These are phyloP conservation scores for Talaromyces proteolyticus DNA, from an alignment of 495 filamentous ascomycete genomes.

Conservation along the genomic window DNA sequence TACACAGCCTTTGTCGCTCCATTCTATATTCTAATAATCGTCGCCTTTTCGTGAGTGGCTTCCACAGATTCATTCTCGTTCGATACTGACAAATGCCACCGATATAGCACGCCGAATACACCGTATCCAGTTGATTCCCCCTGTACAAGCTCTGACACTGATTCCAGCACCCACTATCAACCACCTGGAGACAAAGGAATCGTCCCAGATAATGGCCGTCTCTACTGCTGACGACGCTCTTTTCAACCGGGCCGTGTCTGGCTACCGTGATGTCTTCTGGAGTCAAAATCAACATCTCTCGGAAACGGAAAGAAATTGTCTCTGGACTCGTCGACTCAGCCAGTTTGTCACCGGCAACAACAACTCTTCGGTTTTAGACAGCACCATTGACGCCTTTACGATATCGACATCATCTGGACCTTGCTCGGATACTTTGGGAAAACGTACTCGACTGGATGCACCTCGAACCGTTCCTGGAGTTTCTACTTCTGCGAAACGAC, in stretches of 20 bases:
- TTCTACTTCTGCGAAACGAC: conserved; percentile 36
- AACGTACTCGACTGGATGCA: conserved; percentile 41
- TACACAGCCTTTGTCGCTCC: not conserved
- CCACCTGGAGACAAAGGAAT: conserved; percentile 9
- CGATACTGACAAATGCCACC: not conserved
- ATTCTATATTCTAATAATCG: not conserved
- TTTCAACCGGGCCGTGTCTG: conserved; percentile 39
- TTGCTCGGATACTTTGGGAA: conserved; percentile 28
- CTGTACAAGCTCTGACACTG: conserved; percentile 4
- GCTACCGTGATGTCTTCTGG: conserved; percentile 41
- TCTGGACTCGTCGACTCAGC: conserved; percentile 37
- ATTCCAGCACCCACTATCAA: conserved; percentile 12
- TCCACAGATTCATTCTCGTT: not conserved
- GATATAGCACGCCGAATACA: not conserved
- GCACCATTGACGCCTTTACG: not conserved
- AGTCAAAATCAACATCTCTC: conserved; percentile 37
- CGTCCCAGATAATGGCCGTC: conserved; percentile 25
- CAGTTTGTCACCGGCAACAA: conserved; percentile 26
- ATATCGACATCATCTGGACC: not conserved
- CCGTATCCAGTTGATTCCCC: not conserved
- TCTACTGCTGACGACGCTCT: conserved; percentile 37
- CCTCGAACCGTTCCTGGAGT: conserved; percentile 37
- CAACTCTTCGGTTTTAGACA: not conserved
- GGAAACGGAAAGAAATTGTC: conserved; percentile 36
- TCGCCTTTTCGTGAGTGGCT: not conserved